Evolutionary conservation across 179 eudicot species (phyloP), one percentile per base, ranked within the genome.

Genomic region (Sideroxylon spinosum): DNA sequence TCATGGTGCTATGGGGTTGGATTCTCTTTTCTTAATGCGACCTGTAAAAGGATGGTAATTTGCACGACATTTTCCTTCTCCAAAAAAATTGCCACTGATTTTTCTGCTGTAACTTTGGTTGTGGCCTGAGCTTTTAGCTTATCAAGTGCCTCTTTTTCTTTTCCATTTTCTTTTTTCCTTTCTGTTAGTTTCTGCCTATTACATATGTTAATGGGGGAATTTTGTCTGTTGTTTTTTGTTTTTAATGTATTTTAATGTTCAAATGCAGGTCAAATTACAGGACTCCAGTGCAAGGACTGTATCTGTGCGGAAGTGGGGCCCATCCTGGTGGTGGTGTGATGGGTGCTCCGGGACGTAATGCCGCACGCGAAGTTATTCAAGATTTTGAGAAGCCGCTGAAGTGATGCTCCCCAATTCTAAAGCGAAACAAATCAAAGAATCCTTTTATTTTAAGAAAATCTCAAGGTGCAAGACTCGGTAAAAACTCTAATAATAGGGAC

Each of bases 311-410:
- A 63, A 91, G 97, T 22, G 99, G 99, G 70, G 80, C 97, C 48
- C 99, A 96, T 80, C 99, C 99, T 5, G 99, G 99, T 22, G 99
- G 99, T 4, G 99, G 98, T 46, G 99, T 96, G 64, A 96, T 92
- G 95, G 99, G 98, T 19, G 97, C 97, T 26, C 97, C 99, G 2
- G 99, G 99, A 12, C 99, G 97, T 22, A 92, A 93, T 76, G 93
- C 98, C 25, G 99, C 99, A 17, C 87, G 71, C 19, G 89, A 86
- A 57, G 98, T 92, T 79, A 82, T 95, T 46, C 84, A 84, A 71
- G 97, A 95, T 82, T 28, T 89, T 20, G 84, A 85, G 74, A 82
- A 82, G 68, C 71, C 46, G 10, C 29, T n/a, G 61, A 75, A 64
- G 5, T 23, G 52, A 61, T 73, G 7, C 56, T 52, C 16, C 44